These are phyloP conservation scores for Blastobotrys persicus DNA, from an alignment of 1,139 yeast species.

Conservation along the genomic window DNA sequence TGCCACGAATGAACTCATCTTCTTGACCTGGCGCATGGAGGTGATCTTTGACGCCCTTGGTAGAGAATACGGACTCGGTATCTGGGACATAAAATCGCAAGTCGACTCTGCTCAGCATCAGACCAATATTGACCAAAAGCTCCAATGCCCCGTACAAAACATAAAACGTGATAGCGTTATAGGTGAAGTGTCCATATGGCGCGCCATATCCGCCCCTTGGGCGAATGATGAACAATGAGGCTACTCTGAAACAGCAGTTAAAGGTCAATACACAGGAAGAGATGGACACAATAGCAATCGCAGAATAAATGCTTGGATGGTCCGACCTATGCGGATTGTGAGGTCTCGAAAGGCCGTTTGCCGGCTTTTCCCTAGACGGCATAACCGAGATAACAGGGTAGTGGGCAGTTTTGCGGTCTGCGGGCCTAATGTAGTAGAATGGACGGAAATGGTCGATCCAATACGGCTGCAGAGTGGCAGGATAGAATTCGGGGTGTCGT, in stretches of 20 bases:
- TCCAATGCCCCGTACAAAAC: conserved; percentile 67
- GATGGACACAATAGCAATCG: conserved; percentile 41
- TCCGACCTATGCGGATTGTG: conserved; percentile 6
- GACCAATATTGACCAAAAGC: conserved; percentile 51
- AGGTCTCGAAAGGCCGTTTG: conserved; percentile 12
- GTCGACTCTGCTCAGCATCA: conserved; percentile 64
- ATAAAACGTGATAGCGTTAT: conserved; percentile 58
- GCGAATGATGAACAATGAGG: conserved; percentile 48
- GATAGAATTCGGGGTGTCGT: conserved; percentile 33
- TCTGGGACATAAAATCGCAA: conserved; percentile 80
- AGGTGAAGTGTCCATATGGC: conserved; percentile 43
- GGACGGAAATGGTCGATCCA: conserved; percentile 71
- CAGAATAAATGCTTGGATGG: conserved; percentile 11
- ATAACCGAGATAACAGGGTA: conserved; percentile 9
- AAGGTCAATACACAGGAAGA: conserved; percentile 55
- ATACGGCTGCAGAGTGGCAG: conserved; percentile 66
- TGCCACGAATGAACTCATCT: conserved; percentile 4
- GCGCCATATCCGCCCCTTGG: conserved; percentile 30
- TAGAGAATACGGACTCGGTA: conserved; percentile 3
- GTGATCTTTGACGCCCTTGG: conserved; percentile 4
- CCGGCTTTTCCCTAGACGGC: conserved; percentile 13
- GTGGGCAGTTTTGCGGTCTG: conserved; percentile 26
- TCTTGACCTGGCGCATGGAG: conserved; percentile 8
- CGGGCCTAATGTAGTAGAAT: conserved; percentile 35
- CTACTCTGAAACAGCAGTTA: conserved; percentile 56